A percentile compares a stretch with the other conserved stretches of the same genome.
Evolutionary conservation across 2,329 filamentous ascomycete genomes (phyloP).

Genomic region (Colletotrichum sublineola): DNA sequence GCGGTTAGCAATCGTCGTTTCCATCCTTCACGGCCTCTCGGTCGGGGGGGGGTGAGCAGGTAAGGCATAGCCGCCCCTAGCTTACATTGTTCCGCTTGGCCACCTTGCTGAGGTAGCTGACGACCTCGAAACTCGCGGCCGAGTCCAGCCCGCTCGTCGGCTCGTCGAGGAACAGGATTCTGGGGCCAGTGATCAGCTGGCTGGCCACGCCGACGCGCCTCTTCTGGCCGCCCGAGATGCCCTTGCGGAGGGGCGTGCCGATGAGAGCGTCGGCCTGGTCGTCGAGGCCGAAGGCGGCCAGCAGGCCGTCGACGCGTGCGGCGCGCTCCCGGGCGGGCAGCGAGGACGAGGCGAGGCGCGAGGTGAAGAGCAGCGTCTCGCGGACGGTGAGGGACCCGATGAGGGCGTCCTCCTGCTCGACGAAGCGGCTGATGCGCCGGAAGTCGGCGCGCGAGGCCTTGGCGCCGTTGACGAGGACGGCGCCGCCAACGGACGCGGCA

Average conservation of each 20-base stretch:
- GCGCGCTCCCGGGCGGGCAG: conserved; percentile 12
- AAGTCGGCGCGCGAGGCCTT: conserved; percentile 67
- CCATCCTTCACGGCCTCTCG: not conserved
- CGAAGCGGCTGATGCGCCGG: conserved; percentile 78
- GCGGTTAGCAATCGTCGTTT: not conserved
- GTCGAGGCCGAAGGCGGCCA: conserved; percentile 80
- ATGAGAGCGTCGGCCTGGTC: conserved; percentile 79
- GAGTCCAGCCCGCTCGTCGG: conserved; percentile 88
- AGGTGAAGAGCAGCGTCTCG: conserved; percentile 84
- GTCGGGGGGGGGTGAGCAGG: not conserved
- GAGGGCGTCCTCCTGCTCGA: conserved; percentile 89
- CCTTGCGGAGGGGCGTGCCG: conserved; percentile 86
- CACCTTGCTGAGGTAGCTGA: conserved; percentile 77
- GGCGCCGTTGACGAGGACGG: conserved; percentile 74
- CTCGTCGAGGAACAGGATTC: conserved; percentile 86
- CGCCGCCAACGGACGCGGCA: conserved; percentile 64
- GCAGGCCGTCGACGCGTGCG: conserved; percentile 73
- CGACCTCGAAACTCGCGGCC: conserved; percentile 80
- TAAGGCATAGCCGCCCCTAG: not conserved
- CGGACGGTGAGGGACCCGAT: conserved; percentile 84
- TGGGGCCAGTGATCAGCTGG: conserved; percentile 84
- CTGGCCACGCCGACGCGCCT: conserved; percentile 83
- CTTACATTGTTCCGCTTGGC: conserved; percentile 75
- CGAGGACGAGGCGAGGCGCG: conserved; percentile 69
- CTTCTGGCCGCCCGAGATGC: conserved; percentile 89